Base-by-base conservation (phyloP, 176 grass and related monocot species). In the Pontederia paniculata region DNA sequence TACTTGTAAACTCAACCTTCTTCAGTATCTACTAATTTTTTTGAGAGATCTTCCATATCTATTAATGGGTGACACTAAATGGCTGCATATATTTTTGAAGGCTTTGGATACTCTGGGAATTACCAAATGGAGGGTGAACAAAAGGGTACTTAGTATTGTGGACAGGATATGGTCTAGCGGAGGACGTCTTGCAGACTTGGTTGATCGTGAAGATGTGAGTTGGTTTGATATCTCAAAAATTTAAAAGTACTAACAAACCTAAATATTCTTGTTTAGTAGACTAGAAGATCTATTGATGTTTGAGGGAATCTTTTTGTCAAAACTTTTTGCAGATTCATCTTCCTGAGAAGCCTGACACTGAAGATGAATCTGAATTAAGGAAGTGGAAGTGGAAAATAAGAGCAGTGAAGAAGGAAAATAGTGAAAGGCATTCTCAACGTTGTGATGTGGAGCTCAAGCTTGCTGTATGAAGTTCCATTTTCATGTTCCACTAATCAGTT, bases 161-260 rank as follows among this genome's bases (percentile, higher is more conserved):
- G 93, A 97, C 21, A 97, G 86, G 82, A 84, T 97, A 62, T 97
- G 93, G 93, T 97, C 76, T 10, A 88, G 83, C 67, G 93, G 93
- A 63, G 93, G 86, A 18, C 42, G 77, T 42, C 84, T 97, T 66
- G 93, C 74, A 56, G 80, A 88, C 57, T 78, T 97, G 75, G 93
- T 90, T 77, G 93, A 97, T 74, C 74, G 86, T 20, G 45, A 69
- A 42, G 86, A 91, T 67, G 93, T 97, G 64, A 81, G 93, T 74
- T 97, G 21, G 54, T 53, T 60, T 45, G 22, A 16, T 54, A 17
- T 12, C 6, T 56, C 10, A 17, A 18, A 6, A 12, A 9, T 12
- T 5, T 15, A n/a, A 43, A 37, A 37, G 28, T 37, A 37, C 5
- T 6, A 2, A 37, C 3, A 6, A 37, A 37, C 28, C 12, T 55